Evolutionary conservation across 208 protist species (phyloP).

Genomic region (Angomonas ambiguus): DNA sequence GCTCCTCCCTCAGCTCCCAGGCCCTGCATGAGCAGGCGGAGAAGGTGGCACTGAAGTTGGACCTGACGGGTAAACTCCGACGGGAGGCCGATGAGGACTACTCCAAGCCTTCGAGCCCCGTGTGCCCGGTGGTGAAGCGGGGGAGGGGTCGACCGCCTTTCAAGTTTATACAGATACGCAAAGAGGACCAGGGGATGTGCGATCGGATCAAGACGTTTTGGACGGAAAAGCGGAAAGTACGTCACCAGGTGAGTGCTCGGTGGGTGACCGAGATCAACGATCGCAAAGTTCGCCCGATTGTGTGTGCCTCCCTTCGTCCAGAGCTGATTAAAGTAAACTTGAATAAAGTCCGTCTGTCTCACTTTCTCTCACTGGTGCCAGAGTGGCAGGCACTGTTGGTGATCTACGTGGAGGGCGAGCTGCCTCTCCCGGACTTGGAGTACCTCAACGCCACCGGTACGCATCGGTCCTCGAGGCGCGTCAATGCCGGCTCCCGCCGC

Average conservation of each 20-base stretch:
- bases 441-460: slow-evolving; percentile 50
- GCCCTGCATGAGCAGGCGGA: slow-evolving; percentile 38
- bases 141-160: slow-evolving; percentile 42
- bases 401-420: slow-evolving; percentile 50
- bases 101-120: slow-evolving; percentile 11
- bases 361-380: slow-evolving; percentile 71
- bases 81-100: background rate
- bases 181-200: slow-evolving; percentile 25
- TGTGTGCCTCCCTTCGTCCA: slow-evolving; percentile 47
- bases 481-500: slow-evolving; percentile 37
- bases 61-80: slow-evolving; percentile 24
- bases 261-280: slow-evolving; percentile 32
- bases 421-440: slow-evolving; percentile 71
- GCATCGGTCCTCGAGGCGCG: background rate
- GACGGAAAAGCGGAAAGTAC: slow-evolving; percentile 32
- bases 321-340: slow-evolving; percentile 65
- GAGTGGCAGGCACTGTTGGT: slow-evolving; percentile 74
- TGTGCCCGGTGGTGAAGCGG: slow-evolving; percentile 18
- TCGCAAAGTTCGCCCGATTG: slow-evolving; percentile 43
- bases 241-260: slow-evolving; percentile 23
- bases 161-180: slow-evolving; percentile 27
- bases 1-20: slow-evolving; percentile 24
- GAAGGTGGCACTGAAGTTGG: slow-evolving; percentile 28
- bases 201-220: slow-evolving; percentile 53
- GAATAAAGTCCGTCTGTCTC: slow-evolving; percentile 56